These are phyloP conservation scores for Mrakia frigida DNA, from an alignment of 768 basidiomycete species.

Conservation along the genomic window DNA sequence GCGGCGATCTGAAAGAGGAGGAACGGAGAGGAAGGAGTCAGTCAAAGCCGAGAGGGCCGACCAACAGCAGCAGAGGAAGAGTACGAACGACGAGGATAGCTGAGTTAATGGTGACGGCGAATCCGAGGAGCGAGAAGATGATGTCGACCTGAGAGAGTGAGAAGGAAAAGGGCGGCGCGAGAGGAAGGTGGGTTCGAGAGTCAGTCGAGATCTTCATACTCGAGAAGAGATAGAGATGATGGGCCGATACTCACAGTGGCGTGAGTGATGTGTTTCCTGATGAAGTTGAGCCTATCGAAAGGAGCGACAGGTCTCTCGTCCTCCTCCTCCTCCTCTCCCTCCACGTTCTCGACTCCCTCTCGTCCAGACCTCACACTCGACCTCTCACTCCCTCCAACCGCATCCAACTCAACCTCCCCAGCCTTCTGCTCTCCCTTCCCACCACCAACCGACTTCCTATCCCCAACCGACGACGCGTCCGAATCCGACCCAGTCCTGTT, in stretches of 20 bases:
- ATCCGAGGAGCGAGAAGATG: conserved; percentile 60
- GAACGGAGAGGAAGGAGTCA: not conserved
- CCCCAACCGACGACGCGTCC: conserved; percentile 3
- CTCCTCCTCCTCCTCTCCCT: conserved; percentile 38
- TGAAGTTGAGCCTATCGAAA: conserved; percentile 44
- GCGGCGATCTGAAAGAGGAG: conserved; percentile 53
- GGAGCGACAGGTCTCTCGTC: conserved; percentile 21
- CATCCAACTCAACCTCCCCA: not conserved
- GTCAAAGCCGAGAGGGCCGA: conserved; percentile 56
- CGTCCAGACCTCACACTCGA: not conserved
- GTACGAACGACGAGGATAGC: conserved; percentile 32
- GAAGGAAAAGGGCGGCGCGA: not conserved
- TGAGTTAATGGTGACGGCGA: conserved; percentile 84
- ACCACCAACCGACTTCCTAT: conserved; percentile 9
- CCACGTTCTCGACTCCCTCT: not conserved
- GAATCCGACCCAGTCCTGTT: not conserved
- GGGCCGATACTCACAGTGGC: conserved; percentile 38
- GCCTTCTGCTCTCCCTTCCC: not conserved
- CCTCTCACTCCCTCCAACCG: conserved; percentile 5
- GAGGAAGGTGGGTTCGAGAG: not conserved
- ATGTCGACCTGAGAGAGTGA: conserved; percentile 52
- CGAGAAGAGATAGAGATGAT: not conserved
- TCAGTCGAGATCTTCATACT: not conserved
- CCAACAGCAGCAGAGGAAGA: conserved; percentile 17
- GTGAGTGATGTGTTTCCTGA: conserved; percentile 42